phyloP scores from a whole-genome alignment of 176 grass and related monocot species.

The Thalia dealbata region DNA sequence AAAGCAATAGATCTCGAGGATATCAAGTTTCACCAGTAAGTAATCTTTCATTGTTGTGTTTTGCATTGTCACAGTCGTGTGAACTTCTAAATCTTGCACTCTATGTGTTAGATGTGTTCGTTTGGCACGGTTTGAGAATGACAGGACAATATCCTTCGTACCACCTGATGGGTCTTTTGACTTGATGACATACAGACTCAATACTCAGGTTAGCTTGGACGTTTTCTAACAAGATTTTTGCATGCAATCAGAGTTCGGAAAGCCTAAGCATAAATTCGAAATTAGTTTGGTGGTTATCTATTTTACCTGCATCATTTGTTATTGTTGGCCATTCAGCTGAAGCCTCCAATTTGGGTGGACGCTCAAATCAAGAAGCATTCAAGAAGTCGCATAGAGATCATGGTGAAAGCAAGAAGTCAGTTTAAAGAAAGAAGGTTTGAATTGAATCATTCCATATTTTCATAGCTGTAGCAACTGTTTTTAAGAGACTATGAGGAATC shows the following conservation, averaged over 20 bases:
- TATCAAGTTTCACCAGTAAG: conserved; percentile 99
- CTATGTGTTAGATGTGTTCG: conserved; percentile 63
- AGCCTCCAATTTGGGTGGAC: conserved; percentile 99
- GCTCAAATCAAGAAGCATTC: conserved; percentile 93
- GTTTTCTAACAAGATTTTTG: not conserved
- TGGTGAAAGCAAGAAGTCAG: conserved; percentile 90
- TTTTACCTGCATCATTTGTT: not conserved
- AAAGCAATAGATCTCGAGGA: conserved; percentile 99
- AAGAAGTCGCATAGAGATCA: conserved; percentile 89
- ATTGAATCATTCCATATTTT: not conserved
- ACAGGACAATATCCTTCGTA: conserved; percentile 97
- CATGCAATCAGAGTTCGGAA: not conserved
- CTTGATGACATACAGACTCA: conserved; percentile 97
- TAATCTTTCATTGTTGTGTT: conserved; percentile 10
- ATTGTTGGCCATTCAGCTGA: conserved; percentile 38
- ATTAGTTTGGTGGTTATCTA: not conserved
- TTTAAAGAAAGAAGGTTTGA: conserved; percentile 94
- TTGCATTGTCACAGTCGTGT: not conserved
- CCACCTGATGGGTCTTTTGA: conserved; percentile 97
- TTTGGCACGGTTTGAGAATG: conserved; percentile 93
- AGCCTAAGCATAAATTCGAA: not conserved
- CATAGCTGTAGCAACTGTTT: not conserved
- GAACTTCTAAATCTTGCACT: not conserved
- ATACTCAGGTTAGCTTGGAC: conserved; percentile 59
- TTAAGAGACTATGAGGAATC: not conserved